Evolutionary conservation across 2,329 filamentous ascomycete genomes (phyloP).

Genomic region (Huntiella omanensis): DNA sequence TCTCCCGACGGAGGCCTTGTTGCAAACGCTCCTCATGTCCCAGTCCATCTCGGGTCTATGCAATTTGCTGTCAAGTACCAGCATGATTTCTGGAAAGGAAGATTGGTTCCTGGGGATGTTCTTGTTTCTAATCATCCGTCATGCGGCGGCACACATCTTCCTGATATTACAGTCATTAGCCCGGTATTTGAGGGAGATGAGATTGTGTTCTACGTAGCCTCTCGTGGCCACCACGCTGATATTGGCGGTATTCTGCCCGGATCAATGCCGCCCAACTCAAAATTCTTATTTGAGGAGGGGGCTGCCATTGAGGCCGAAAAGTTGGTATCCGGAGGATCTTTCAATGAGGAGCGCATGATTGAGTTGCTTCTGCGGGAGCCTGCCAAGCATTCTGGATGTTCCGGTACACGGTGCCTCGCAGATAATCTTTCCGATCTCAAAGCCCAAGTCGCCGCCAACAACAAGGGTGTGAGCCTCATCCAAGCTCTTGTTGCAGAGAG

Average conservation of each 20-base stretch:
- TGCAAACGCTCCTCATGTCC: conserved; percentile 62
- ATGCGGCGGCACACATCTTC: conserved; percentile 65
- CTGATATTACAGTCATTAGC: conserved; percentile 65
- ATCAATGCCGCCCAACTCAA: conserved; percentile 60
- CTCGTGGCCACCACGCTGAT: conserved; percentile 66
- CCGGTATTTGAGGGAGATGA: conserved; percentile 49
- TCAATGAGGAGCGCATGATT: conserved; percentile 59
- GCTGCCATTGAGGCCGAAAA: conserved; percentile 47
- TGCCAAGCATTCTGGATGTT: conserved; percentile 55
- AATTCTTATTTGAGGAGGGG: conserved; percentile 43
- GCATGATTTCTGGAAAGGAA: conserved; percentile 60
- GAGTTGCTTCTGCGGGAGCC: conserved; percentile 57
- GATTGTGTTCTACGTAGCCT: conserved; percentile 68
- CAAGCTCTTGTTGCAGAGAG: conserved; percentile 58
- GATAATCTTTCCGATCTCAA: conserved; percentile 74
- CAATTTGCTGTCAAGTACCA: conserved; percentile 63
- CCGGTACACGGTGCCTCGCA: conserved; percentile 56
- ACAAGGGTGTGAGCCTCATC: conserved; percentile 72
- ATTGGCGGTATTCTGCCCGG: conserved; percentile 67
- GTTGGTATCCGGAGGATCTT: conserved; percentile 55
- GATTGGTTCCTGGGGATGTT: conserved; percentile 60
- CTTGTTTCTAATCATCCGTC: conserved; percentile 72
- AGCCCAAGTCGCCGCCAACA: conserved; percentile 67
- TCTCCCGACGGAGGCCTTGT: conserved; percentile 58
- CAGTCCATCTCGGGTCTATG: conserved; percentile 69